These are phyloP conservation scores for Alternaria triticimaculans DNA, from an alignment of 2,329 filamentous ascomycete species.

Conservation along the genomic window DNA sequence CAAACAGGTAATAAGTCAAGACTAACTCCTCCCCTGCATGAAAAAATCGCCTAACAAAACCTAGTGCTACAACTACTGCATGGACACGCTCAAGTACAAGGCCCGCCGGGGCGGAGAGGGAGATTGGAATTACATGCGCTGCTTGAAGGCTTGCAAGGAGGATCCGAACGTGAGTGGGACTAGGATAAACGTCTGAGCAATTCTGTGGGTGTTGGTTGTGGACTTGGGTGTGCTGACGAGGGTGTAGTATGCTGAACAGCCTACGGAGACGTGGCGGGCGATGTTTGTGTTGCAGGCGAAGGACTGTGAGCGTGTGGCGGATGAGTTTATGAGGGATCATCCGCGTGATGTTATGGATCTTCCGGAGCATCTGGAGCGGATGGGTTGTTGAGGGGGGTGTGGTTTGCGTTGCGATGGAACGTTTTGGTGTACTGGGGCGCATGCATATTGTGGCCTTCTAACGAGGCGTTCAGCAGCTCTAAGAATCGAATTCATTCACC, in stretches of 20 bases:
- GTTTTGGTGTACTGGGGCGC: no score
- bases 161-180: background rate
- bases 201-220: background rate
- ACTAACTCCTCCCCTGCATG: background rate
- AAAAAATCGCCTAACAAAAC: background rate
- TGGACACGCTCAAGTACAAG: background rate
- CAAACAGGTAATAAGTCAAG: background rate
- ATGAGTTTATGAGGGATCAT: background rate
- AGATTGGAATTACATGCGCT: background rate
- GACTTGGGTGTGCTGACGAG: background rate
- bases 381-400: background rate
- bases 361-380: background rate
- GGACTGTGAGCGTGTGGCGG: background rate
- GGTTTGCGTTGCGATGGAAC: no score
- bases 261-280: background rate
- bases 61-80: background rate
- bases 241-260: background rate
- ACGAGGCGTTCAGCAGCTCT: no score
- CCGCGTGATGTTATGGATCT: background rate
- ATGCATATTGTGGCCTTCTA: no score
- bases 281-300: background rate
- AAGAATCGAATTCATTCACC: no score
- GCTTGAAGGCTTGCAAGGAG: background rate
- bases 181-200: background rate
- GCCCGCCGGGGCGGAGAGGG: background rate